Percentiles rank a stretch among this genome's conserved stretches.
Evolutionary conservation across 768 basidiomycete species (phyloP).

Genomic region (Calocybe gangraenosa): DNA sequence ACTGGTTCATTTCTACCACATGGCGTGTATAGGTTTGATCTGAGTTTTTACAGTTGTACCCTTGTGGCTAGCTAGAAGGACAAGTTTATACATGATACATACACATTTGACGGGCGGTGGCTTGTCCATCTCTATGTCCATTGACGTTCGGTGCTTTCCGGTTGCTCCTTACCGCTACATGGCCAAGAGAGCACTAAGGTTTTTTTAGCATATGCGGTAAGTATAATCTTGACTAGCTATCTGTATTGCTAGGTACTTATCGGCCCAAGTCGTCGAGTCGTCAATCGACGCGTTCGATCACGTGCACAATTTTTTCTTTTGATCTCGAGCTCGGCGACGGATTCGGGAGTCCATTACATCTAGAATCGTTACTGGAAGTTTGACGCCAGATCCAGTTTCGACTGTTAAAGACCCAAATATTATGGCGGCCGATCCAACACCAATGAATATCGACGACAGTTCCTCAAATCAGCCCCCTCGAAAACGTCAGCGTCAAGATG

Average conservation of each 20-base stretch:
- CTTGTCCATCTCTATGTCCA: not conserved
- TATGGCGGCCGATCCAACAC: slow-evolving; percentile 7
- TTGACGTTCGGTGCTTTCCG: not conserved
- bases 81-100: not conserved
- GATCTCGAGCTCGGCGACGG: not conserved
- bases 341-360: too few relatives aligned
- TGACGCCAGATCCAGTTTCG: not conserved
- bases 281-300: slow-evolving; percentile 5
- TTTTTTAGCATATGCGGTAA: too few relatives aligned
- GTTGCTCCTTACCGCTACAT: too few relatives aligned
- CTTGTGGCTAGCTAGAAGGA: too few relatives aligned
- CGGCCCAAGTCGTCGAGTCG: too few relatives aligned
- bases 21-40: too few relatives aligned
- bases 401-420: not conserved
- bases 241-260: too few relatives aligned
- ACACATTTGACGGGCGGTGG: not conserved
- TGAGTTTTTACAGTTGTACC: too few relatives aligned
- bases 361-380: not conserved
- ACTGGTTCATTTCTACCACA: too few relatives aligned
- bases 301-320: slow-evolving; percentile 8
- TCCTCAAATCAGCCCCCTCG: slow-evolving; percentile 38
- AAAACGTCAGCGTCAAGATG: slow-evolving; percentile 43
- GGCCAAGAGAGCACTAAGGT: too few relatives aligned
- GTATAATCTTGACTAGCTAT: too few relatives aligned
- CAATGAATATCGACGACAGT: slow-evolving; percentile 20